Evolutionary conservation across 2,329 filamentous ascomycete genomes (phyloP).

Genomic region (Scedosporium dehoogii): DNA sequence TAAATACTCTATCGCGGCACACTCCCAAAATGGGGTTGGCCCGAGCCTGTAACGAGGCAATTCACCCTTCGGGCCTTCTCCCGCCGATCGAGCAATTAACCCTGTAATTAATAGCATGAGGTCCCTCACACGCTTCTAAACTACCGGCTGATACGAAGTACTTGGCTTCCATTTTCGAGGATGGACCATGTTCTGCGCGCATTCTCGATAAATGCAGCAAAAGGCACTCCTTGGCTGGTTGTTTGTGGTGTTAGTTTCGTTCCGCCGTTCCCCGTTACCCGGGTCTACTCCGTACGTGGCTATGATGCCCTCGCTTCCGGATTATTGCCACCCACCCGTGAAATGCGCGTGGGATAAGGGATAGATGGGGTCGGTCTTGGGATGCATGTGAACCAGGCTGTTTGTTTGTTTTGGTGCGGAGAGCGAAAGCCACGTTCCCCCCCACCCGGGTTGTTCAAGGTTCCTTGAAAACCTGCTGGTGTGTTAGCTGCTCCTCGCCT

Average conservation of each 20-base stretch:
- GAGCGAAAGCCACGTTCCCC: not conserved
- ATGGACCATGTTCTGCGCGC: not conserved
- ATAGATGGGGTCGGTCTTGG: no score
- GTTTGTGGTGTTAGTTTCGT: not conserved
- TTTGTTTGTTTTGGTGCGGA: not conserved
- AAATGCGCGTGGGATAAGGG: no score
- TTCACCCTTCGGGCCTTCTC: constrained; percentile 1
- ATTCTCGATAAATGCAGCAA: not conserved
- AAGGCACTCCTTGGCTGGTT: not conserved
- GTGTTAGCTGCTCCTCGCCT: not conserved
- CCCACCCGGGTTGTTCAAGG: not conserved
- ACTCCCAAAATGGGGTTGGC: not conserved
- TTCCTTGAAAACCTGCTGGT: not conserved
- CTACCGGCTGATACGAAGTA: not conserved
- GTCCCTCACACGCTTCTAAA: not conserved
- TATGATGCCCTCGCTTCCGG: not conserved
- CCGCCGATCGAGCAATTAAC: constrained; percentile 1
- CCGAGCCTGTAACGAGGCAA: not conserved
- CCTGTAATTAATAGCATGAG: not conserved
- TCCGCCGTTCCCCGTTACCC: not conserved
- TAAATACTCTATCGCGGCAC: not conserved
- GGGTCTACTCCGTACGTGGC: not conserved
- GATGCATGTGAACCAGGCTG: not conserved
- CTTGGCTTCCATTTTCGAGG: not conserved
- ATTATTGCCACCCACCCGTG: not conserved